Percentiles rank a stretch among this genome's conserved stretches.
Evolutionary conservation across 2,329 filamentous ascomycete species (phyloP).

Genomic region (Microcera coccophila): DNA sequence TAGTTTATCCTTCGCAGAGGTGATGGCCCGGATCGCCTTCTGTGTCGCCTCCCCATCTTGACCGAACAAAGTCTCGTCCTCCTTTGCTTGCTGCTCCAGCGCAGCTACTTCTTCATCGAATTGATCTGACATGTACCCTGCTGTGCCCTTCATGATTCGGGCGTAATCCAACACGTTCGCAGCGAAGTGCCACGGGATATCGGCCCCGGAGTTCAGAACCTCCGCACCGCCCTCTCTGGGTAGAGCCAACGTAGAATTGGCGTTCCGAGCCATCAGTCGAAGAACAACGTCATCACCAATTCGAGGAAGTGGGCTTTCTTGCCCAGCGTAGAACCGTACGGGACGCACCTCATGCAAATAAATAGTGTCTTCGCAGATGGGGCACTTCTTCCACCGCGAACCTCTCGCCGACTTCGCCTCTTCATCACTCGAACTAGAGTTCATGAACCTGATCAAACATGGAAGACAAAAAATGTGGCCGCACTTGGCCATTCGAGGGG

Average conservation of each 20-base stretch:
- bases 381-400: slow-evolving; percentile 87
- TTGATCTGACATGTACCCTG: slow-evolving; percentile 79
- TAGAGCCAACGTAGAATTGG: slow-evolving; percentile 79
- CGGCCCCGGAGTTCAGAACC: slow-evolving; percentile 62
- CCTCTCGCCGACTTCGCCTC: slow-evolving; percentile 64
- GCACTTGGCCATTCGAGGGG: slow-evolving; percentile 93
- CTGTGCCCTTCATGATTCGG: slow-evolving; percentile 89
- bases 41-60: slow-evolving; percentile 91
- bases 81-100: slow-evolving; percentile 70
- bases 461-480: slow-evolving; percentile 96
- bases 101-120: slow-evolving; percentile 75
- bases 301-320: slow-evolving; percentile 74
- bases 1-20: slow-evolving; percentile 71
- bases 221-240: slow-evolving; percentile 76
- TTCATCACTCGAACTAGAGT: slow-evolving; percentile 70
- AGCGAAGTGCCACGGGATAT: slow-evolving; percentile 92
- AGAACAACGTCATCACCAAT: slow-evolving; percentile 88
- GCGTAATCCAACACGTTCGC: slow-evolving; percentile 94
- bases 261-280: slow-evolving; percentile 75
- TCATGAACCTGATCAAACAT: slow-evolving; percentile 93
- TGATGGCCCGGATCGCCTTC: slow-evolving; percentile 73
- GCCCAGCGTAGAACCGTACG: slow-evolving; percentile 85
- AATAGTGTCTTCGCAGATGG: slow-evolving; percentile 91
- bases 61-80: slow-evolving; percentile 87
- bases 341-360: slow-evolving; percentile 86